Percentiles rank a stretch among this genome's conserved stretches.
These are phyloP conservation scores for Crithidia thermophila DNA, from an alignment of 208 protist genomes.

Conservation along the genomic window DNA sequence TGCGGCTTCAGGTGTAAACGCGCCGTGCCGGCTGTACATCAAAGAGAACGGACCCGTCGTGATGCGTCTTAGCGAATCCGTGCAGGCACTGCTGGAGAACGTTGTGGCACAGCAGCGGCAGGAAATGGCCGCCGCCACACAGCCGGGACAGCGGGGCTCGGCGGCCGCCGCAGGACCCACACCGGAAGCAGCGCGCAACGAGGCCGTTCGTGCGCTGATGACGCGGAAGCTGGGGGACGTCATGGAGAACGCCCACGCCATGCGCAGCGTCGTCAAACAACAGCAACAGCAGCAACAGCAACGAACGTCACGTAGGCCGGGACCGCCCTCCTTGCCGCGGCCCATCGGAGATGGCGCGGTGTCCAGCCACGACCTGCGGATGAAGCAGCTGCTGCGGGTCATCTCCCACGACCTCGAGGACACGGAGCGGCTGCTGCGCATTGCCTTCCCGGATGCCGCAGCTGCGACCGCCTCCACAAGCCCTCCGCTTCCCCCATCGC, in stretches of 20 bases:
- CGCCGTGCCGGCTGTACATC: conserved; percentile 13
- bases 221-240: conserved; percentile 40
- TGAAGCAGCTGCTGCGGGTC: conserved; percentile 44
- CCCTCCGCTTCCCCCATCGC: neutral
- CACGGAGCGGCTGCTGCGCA: conserved; percentile 47
- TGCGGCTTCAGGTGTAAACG: too few relatives aligned
- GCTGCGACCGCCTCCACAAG: neutral
- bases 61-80: conserved; percentile 8
- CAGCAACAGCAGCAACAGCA: conserved; percentile 21
- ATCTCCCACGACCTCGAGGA: conserved; percentile 40
- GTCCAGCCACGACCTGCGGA: conserved; percentile 19
- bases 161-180: neutral
- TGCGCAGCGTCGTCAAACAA: conserved; percentile 29
- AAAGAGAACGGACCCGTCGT: conserved; percentile 12
- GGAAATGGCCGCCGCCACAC: neutral
- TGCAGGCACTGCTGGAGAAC: conserved; percentile 11
- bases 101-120: conserved; percentile 5
- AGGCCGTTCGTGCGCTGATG: conserved; percentile 22
- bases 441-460: conserved; percentile 32
- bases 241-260: conserved; percentile 36
- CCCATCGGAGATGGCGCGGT: neutral
- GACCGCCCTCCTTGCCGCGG: too few relatives aligned
- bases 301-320: too few relatives aligned
- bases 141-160: neutral
- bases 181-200: conserved; percentile 7